Base-by-base conservation (phyloP, 2,329 filamentous ascomycete genomes). In the Xylariaceae sp. region DNA sequence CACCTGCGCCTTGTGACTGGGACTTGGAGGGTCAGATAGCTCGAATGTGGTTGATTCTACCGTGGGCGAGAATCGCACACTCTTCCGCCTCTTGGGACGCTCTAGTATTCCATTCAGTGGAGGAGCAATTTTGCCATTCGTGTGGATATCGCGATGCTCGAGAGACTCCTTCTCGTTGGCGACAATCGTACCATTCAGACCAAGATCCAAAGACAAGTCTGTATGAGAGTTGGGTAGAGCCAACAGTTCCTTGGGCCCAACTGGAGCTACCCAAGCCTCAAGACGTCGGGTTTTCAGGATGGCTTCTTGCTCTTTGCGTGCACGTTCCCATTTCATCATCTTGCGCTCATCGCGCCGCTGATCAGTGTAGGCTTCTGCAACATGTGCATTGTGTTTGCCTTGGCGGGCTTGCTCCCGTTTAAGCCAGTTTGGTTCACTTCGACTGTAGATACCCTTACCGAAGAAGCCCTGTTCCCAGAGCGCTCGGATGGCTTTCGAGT, bases 401-500 rank as follows among this genome's bases (percentile, higher is more conserved):
- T 75, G 75, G 38, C 84, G 78, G 19, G 84, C 81, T 63, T 87
- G 85, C 64, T 95, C 89, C 48, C 86, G 76, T 50, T 87, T 86
- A 38, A 95, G 65, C 93, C 93, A 98, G 53, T 83, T 93, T 3
- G 91, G 91, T 63, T 98, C 91, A 71, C 90, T 96, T 55, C 94
- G 81, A 68, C 90, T 96, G 44, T 97, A 71, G 54, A 74, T 91
- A 34, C 93, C 93, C 64, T 96, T 96, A 36, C 94, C 94, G 64
- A 91, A 98, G 66, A 98, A 98, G 4, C 93, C 93, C 68, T 94
- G 88, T 64, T 95, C 87, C 93, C 94, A 98, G 18, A 98, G 66
- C 1, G 84, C 88, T 41, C 85, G 76, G 48, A 94, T 83, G 3
- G 88, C 83, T 41, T 74, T 73, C 19, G 81, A 72, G 61, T 96